Evolutionary conservation across 2,329 filamentous ascomycete genomes (phyloP), one percentile per base, ranked within the genome.

Genomic region (Hymenoscyphus salicellus): DNA sequence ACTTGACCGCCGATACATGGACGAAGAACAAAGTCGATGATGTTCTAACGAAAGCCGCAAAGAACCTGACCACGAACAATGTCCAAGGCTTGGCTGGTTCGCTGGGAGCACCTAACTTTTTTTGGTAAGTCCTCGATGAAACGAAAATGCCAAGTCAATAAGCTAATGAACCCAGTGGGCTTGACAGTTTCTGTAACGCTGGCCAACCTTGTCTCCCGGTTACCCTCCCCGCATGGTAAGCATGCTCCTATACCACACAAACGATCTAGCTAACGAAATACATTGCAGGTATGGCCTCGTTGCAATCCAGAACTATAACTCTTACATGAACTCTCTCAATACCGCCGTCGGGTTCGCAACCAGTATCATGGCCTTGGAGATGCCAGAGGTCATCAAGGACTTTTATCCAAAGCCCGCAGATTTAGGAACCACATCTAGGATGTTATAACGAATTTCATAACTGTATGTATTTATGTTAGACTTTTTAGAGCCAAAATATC

Each of bases 91-190:
- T 68, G 30, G 64, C 66, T 30, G 11, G 26, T 26, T 65, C 58
- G 11, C 65, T 68, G 20, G 66, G 64, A 2, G 64, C 66, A 16
- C 66, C 66, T 7, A 68, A 68, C 38, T 68, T 68, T 57, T 68
- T 68, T 46, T 68, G 66, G 66, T 65, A 43, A 16, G 62, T 55
- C 30, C 16, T 4, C 7, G 2, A 17, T 30, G 30, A 23, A 8
- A 11, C 14, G 14, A 28, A 38, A 16, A 38, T 38, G 36, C 14
- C 36, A 38, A 17, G 36, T 38, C 11, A 16, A 16, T 16, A 38
- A 38, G 36, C 36, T 38, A 38, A 38, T 17, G 14, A 38, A 38
- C 4, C 3, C 61, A 66, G 66, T 59, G 66, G 66, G 8, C 65
- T 68, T 17, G 64, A 66, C 23, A 41, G 33, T 6, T 66, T 66